These are phyloP conservation scores for Cladochytrium tenue DNA, from an alignment of 371 early-diverging fungal genomes.

Conservation along the genomic window DNA sequence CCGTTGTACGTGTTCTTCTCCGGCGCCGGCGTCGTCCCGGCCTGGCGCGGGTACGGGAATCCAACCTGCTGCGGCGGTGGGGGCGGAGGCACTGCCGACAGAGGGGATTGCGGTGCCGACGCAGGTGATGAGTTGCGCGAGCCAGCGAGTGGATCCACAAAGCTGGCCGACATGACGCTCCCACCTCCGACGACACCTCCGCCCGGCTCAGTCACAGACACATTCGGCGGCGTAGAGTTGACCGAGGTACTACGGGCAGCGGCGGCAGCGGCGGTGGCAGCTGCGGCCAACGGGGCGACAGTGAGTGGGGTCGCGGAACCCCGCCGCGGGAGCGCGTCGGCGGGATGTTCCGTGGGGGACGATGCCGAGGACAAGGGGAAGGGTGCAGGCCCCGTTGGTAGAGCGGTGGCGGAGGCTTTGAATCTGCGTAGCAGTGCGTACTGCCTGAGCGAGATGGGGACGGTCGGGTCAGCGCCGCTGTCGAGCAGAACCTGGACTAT, in stretches of 20 bases:
- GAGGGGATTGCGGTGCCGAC: background rate
- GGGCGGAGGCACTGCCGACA: background rate
- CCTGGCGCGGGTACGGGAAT: too few relatives aligned
- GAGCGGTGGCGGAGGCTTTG: conserved; percentile 17
- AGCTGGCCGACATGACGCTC: background rate
- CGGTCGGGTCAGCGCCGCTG: conserved; percentile 52
- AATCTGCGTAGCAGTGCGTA: conserved; percentile 39
- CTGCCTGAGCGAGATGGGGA: conserved; percentile 28
- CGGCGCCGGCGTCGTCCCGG: too few relatives aligned
- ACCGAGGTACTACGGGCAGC: background rate
- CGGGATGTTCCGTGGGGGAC: background rate
- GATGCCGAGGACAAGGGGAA: background rate
- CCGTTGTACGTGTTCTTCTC: background rate
- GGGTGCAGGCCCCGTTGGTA: background rate
- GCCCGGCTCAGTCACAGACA: background rate
- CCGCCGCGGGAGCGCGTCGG: too few relatives aligned
- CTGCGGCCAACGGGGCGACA: background rate
- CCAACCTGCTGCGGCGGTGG: background rate
- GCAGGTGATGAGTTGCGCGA: background rate
- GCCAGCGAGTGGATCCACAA: background rate
- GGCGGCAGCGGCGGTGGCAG: background rate
- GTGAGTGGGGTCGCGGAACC: background rate
- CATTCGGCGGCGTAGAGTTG: background rate
- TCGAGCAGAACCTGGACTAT: conserved; percentile 64
- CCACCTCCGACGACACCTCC: background rate